Base-by-base conservation (phyloP, 257 asterid genomes). In the Forsythia viridissima region DNA sequence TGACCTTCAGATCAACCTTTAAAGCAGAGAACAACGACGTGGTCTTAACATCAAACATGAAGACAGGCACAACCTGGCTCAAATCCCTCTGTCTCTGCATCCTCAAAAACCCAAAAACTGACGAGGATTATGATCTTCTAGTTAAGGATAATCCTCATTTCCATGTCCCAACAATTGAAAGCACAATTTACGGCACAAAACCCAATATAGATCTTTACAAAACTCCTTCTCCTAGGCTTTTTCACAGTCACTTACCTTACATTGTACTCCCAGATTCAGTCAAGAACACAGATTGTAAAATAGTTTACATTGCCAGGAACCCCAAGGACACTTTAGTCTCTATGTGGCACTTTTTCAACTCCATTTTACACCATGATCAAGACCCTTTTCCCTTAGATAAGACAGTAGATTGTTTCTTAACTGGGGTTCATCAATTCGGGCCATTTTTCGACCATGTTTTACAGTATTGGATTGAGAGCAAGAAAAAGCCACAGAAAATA, bases 11-110 rank as follows among this genome's bases (percentile, higher is more conserved):
- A 11, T 84, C 82, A 8, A 76, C 67, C 78, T 85, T 82, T 75
- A 44, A 55, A 5, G 85, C 87, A 42, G 73, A 77, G 20, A 71
- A 77, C 61, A 83, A 83, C 52, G 87, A 85, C 79, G 67, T 85
- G 24, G 36, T 87, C 71, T 75, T 87, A 4, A 77, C 86, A 0
- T 83, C 87, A 2, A 66, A 84, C 51, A 63, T 82, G 42, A 87
- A 87, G 71, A 81, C 87, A 18, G 90, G 88, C 76, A 87, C 88
- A 36, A 87, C 90, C 7, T 87, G 88, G 90, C 88, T 87, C 80
- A 87, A 84, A 75, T 46, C 90, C 41, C 83, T 87, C 3, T 37
- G 72, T 55, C 63, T 76, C 7, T 82, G 78, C 84, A 87, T 87
- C 75, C 79, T 76, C 20, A 34, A 10, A 16, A 43, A 38, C 39